Evolutionary conservation across 768 basidiomycete genomes (phyloP).

Genomic region (Auricularia cornea): DNA sequence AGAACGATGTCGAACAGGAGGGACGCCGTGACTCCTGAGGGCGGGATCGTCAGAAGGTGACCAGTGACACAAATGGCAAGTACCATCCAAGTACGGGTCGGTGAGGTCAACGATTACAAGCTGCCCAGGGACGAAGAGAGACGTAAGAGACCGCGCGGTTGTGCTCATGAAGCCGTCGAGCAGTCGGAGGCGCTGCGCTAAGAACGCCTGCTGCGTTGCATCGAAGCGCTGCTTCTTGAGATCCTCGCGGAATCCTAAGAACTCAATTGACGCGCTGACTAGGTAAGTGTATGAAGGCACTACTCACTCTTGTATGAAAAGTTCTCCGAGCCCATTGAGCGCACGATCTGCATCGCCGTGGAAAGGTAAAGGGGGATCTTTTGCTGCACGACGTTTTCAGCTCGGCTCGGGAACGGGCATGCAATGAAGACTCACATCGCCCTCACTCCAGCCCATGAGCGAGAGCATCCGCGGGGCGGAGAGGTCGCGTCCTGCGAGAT

Average conservation of each 20-base stretch:
- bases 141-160: constrained; percentile 3
- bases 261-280: no score
- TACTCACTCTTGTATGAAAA: constrained; percentile 23
- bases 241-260: constrained; percentile 43
- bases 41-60: background rate
- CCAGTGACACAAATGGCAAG: no score
- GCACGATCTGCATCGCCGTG: constrained; percentile 38
- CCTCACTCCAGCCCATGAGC: constrained; percentile 56
- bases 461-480: constrained; percentile 63
- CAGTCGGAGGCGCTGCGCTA: constrained; percentile 57
- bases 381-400: background rate
- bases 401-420: no score
- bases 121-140: constrained; percentile 47
- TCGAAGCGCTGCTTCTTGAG: constrained; percentile 46
- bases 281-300: no score
- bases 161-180: constrained; percentile 44
- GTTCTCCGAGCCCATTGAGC: constrained; percentile 47
- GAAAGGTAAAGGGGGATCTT: constrained; percentile 6
- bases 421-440: background rate
- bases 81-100: constrained; percentile 62
- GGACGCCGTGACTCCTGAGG: background rate
- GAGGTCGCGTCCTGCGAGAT: constrained; percentile 50
- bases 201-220: constrained; percentile 41
- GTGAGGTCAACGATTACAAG: constrained; percentile 65
- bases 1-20: constrained; percentile 7